Conservation (phyloP, 2,329 filamentous ascomycete species). For the Teratosphaeria pseudoeucalypti region DNA sequence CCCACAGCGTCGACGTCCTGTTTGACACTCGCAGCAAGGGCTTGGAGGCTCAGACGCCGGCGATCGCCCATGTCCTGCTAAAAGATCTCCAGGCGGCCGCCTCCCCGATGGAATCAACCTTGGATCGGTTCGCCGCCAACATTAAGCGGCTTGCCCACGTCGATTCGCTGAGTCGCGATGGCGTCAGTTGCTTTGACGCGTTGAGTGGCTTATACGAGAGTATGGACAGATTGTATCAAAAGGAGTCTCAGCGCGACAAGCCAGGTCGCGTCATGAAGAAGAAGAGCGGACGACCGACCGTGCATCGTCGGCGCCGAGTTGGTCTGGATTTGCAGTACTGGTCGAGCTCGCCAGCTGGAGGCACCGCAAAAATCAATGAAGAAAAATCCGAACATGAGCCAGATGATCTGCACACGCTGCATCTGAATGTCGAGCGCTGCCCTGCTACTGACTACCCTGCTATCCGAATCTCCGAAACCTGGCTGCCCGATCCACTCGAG, state of each 20-base stretch:
- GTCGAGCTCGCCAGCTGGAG: slow-evolving; percentile 22
- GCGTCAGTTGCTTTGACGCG: slow-evolving; percentile 67
- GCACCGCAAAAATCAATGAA: background rate
- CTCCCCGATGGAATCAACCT: slow-evolving; percentile 49
- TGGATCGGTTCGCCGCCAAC: slow-evolving; percentile 62
- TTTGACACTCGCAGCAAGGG: slow-evolving; percentile 51
- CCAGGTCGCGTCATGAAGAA: slow-evolving; percentile 54
- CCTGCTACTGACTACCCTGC: slow-evolving; percentile 37
- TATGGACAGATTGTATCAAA: slow-evolving; percentile 57
- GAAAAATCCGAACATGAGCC: background rate
- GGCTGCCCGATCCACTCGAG: slow-evolving; percentile 63
- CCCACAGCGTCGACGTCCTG: slow-evolving; percentile 49
- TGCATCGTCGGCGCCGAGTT: slow-evolving; percentile 57
- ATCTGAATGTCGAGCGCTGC: slow-evolving; percentile 52
- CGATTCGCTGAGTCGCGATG: slow-evolving; percentile 60
- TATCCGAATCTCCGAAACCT: slow-evolving; percentile 56
- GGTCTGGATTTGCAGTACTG: slow-evolving; percentile 70
- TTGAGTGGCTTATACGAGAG: slow-evolving; percentile 63
- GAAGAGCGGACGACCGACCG: slow-evolving; percentile 57
- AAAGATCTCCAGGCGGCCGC: slow-evolving; percentile 52
- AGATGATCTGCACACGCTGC: slow-evolving; percentile 39
- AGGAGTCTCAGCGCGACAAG: slow-evolving; percentile 49
- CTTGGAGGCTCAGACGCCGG: slow-evolving; percentile 49
- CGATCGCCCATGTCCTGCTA: slow-evolving; percentile 56
- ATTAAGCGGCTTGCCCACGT: slow-evolving; percentile 58